phyloP scores from a whole-genome alignment of 805 yeast genomes.

The Suhomyces kilbournensis region DNA sequence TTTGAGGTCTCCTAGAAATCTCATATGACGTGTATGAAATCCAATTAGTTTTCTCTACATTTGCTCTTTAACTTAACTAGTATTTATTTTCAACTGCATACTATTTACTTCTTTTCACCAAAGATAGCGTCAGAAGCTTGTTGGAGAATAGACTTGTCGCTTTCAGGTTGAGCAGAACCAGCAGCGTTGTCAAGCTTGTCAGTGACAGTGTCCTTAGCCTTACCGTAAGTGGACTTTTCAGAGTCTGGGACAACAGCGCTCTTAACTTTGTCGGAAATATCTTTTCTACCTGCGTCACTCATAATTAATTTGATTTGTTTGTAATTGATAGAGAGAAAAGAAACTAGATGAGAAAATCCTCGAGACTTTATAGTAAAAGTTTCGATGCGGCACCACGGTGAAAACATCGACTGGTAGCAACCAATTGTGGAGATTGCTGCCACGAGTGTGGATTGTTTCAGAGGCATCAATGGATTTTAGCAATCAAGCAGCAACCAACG shows the following conservation, averaged over 20 bases:
- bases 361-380: neutral
- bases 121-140: constrained; percentile 44
- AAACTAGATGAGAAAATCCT: neutral
- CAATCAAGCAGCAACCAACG: neutral
- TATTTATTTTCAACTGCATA: constrained; percentile 11
- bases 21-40: too few species aligned
- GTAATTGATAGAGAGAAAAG: neutral
- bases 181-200: constrained; percentile 35
- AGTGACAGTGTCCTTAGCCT: constrained; percentile 36
- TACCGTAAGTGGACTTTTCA: constrained; percentile 37
- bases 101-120: constrained; percentile 38
- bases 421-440: neutral
- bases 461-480: neutral
- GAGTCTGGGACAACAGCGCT: constrained; percentile 42
- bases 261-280: constrained; percentile 35
- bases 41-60: too few species aligned
- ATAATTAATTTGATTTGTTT: constrained; percentile 15
- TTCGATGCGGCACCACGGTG: neutral
- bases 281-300: constrained; percentile 46
- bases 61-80: neutral
- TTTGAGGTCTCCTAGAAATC: too few species aligned
- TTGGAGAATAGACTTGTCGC: constrained; percentile 40
- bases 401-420: neutral
- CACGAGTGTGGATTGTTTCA: neutral
- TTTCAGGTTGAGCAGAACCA: constrained; percentile 30